phyloP scores from a whole-genome alignment of 805 yeast genomes.

The Priceomyces haplophilus region DNA sequence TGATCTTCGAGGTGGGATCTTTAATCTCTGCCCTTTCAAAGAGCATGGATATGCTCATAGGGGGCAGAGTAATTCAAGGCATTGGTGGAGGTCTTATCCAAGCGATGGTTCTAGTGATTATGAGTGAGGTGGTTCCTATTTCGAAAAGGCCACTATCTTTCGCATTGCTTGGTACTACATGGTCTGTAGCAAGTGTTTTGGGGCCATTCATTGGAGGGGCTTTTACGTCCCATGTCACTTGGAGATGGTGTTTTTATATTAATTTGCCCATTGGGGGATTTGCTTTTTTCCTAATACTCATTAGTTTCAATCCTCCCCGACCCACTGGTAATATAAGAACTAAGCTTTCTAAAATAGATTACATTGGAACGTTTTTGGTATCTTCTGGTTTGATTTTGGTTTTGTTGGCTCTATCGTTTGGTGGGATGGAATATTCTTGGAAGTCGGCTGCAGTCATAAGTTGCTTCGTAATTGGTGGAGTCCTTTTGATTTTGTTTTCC shows the following conservation, averaged over 20 bases:
- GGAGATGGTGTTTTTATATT: constrained; percentile 78
- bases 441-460: constrained; percentile 49
- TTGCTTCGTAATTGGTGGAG: constrained; percentile 47
- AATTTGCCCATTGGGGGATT: constrained; percentile 65
- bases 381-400: constrained; percentile 44
- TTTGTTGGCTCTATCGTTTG: constrained; percentile 51
- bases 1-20: constrained; percentile 61
- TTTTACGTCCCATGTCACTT: constrained; percentile 53
- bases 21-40: constrained; percentile 53
- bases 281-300: constrained; percentile 35
- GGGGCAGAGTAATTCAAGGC: constrained; percentile 70
- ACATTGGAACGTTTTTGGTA: constrained; percentile 44
- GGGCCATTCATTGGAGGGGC: constrained; percentile 73
- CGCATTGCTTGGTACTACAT: constrained; percentile 39
- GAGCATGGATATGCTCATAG: constrained; percentile 60
- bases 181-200: constrained; percentile 48
- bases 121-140: constrained; percentile 53
- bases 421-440: constrained; percentile 54
- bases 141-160: constrained; percentile 37
- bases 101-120: constrained; percentile 52
- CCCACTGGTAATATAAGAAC: constrained; percentile 36
- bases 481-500: constrained; percentile 31
- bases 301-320: constrained; percentile 47
- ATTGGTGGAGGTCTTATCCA: constrained; percentile 70
- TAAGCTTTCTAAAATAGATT: constrained; percentile 46